Percentiles rank a stretch among this genome's conserved stretches.
Conservation (phyloP, 306 rosid genomes). For the Hippophae rhamnoides region DNA sequence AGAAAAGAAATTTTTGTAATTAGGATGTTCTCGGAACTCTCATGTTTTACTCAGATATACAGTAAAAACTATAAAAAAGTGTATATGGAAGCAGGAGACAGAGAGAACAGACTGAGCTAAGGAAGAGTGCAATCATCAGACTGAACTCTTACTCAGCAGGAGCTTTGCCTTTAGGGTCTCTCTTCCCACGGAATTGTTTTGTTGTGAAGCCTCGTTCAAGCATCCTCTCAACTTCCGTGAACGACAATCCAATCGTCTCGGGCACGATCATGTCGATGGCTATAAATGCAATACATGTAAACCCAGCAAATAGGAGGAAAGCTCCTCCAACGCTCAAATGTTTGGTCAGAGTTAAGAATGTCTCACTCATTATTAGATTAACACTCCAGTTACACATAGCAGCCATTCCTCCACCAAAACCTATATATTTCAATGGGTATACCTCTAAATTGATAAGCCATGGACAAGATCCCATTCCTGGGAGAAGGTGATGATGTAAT, state of each 20-base stretch:
- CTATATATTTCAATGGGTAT: constrained; percentile 64
- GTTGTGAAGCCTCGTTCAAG: constrained; percentile 38
- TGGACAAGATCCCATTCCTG: constrained; percentile 78
- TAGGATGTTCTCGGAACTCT: no score
- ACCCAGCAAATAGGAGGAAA: constrained; percentile 60
- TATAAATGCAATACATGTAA: constrained; percentile 44
- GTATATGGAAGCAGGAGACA: no score
- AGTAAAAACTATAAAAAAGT: no score
- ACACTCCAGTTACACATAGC: constrained; percentile 74
- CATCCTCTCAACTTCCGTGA: constrained; percentile 59
- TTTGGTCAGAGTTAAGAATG: constrained; percentile 53
- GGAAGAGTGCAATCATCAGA: no score
- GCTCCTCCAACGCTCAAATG: constrained; percentile 52
- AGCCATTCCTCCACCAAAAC: constrained; percentile 73
- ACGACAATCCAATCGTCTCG: constrained; percentile 58
- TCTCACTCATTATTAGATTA: constrained; percentile 58
- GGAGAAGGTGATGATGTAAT: constrained; percentile 62
- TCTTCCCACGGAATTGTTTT: constrained; percentile 10
- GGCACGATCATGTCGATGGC: constrained; percentile 45
- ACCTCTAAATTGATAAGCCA: constrained; percentile 84
- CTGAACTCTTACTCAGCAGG: not conserved
- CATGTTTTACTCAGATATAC: no score
- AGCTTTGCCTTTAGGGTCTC: not conserved
- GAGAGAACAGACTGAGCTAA: no score
- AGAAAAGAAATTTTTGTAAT: no score